Evolutionary conservation across 2,329 filamentous ascomycete genomes (phyloP).

Genomic region (Helicocarpus griseus): DNA sequence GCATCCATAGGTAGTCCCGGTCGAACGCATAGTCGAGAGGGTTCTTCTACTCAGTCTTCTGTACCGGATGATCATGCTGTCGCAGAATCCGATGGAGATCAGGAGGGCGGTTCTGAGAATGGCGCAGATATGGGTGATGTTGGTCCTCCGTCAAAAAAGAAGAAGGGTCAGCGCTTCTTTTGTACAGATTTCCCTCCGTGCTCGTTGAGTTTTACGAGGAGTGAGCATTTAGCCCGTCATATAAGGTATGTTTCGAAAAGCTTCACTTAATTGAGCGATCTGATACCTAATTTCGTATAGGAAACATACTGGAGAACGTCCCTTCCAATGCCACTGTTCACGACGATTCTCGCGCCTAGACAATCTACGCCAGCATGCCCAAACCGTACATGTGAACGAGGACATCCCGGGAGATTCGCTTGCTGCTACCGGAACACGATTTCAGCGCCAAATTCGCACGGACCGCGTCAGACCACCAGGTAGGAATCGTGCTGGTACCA

Average conservation of each 20-base stretch:
- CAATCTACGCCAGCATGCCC: slow-evolving; percentile 91
- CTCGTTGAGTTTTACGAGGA: slow-evolving; percentile 87
- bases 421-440: slow-evolving; percentile 82
- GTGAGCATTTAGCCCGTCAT: slow-evolving; percentile 88
- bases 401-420: slow-evolving; percentile 91
- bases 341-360: slow-evolving; percentile 88
- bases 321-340: slow-evolving; percentile 92
- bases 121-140: slow-evolving; percentile 52
- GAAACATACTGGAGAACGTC: slow-evolving; percentile 94
- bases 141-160: slow-evolving; percentile 74
- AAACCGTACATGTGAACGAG: slow-evolving; percentile 95
- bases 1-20: neutral
- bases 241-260: slow-evolving; percentile 56
- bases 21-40: slow-evolving; percentile 3
- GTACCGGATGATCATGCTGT: slow-evolving; percentile 58
- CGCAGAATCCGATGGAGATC: slow-evolving; percentile 63
- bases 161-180: slow-evolving; percentile 92
- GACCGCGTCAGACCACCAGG: slow-evolving; percentile 69
- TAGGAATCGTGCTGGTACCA: slow-evolving; percentile 67
- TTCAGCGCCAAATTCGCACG: slow-evolving; percentile 83
- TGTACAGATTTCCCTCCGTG: slow-evolving; percentile 93
- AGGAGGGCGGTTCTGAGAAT: slow-evolving; percentile 50
- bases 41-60: slow-evolving; percentile 7
- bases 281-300: slow-evolving; percentile 35
- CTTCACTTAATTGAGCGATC: neutral